Evolutionary conservation across 1,284 basidiomycete species (phyloP), one percentile per base, ranked within the genome.

Genomic region (Psilocybe mexicana): DNA sequence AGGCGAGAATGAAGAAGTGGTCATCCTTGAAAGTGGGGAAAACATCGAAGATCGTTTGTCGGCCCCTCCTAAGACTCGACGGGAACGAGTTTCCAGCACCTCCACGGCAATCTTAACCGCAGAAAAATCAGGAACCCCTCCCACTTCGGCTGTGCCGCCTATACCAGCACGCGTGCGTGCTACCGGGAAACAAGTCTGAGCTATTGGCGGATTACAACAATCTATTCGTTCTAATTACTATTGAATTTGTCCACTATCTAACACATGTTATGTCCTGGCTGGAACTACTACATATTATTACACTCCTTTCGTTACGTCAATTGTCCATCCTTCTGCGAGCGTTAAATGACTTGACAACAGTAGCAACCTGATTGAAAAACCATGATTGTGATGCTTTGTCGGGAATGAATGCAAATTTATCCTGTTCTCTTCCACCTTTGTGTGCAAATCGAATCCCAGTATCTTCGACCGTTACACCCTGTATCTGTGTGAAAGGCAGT

Each of bases 401-500:
- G 2, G 86, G 82, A 65, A 92, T 87, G 66, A 84, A 78, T n/a
- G 90, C 81, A 70, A 90, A 92, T 67, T 81, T 87, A 74, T 92
- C 87, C 54, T 85, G 78, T 57, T 86, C 87, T 65, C 78, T 83
- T 55, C 89, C 90, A 2, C 78, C 74, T 66, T 90, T 92, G 74
- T 91, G 85, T 8, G 88, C 86, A 69, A 99, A 90, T 4, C 88
- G 87, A 66, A 98, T 92, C 0, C 95, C 95, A 7, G 85, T 92
- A 67, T 93, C 87, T 70, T 97, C 95, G 36, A 94, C 86, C 1
- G 88, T 92, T 47, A 99, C 88, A 30, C 92, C 93, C 70, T 92
- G 89, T 2, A 99, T 85, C 64, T 94, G 88, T 18, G 85, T 85
- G 67, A 99, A 88, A 0, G 93, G 87, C 18, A 98, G 81, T 65